These are phyloP conservation scores for Scalesia atractyloides DNA, from an alignment of 129 eudicot species.

Conservation along the genomic window DNA sequence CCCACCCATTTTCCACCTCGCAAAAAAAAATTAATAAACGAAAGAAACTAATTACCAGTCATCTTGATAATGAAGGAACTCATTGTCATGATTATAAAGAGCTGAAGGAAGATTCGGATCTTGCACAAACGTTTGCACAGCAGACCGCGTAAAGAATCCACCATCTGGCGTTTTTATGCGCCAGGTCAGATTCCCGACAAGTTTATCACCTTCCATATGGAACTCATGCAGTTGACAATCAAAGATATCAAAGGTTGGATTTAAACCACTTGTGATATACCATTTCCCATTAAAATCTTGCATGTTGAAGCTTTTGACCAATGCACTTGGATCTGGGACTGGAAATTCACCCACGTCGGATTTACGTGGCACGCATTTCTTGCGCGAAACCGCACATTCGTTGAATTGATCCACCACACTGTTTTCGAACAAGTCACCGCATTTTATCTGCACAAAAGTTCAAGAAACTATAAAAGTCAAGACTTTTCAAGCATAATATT, in stretches of 20 bases:
- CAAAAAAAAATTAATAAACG: neutral
- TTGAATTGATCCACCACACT: constrained; percentile 91
- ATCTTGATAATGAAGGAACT: constrained; percentile 95
- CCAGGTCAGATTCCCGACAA: constrained; percentile 82
- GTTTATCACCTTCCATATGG: constrained; percentile 62
- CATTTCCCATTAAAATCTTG: constrained; percentile 87
- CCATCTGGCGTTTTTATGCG: constrained; percentile 77
- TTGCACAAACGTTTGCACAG: constrained; percentile 85
- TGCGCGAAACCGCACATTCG: constrained; percentile 92
- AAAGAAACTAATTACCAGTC: constrained; percentile 46
- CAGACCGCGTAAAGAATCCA: constrained; percentile 82
- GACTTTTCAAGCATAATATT: neutral
- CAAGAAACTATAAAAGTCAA: neutral
- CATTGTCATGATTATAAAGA: constrained; percentile 90
- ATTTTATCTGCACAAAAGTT: constrained; percentile 66
- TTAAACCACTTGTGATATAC: constrained; percentile 85
- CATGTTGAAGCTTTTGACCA: constrained; percentile 72
- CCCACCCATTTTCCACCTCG: neutral
- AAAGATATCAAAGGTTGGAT: constrained; percentile 84
- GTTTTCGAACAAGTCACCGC: constrained; percentile 93
- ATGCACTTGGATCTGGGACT: constrained; percentile 60
- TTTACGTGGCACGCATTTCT: constrained; percentile 92
- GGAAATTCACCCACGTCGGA: constrained; percentile 97
- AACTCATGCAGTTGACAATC: constrained; percentile 95
- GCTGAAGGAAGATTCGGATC: constrained; percentile 81